Evolutionary conservation across 106 monocot species (phyloP).

Genomic region (Dioscorea alata): DNA sequence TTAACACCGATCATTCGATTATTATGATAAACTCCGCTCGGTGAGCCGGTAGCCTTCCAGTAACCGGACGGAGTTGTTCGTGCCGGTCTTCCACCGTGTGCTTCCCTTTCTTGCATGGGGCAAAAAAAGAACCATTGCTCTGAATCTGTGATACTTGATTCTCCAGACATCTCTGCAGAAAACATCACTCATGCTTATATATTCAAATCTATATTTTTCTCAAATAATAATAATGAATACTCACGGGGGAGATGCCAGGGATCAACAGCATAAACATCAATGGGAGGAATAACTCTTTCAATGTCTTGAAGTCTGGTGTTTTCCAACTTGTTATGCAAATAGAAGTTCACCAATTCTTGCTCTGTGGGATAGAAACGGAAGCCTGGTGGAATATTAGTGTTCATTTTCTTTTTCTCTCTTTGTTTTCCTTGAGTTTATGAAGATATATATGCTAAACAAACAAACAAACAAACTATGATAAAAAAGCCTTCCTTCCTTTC

Average conservation of each 20-base stretch:
- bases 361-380: conserved; percentile 79
- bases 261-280: conserved; percentile 42
- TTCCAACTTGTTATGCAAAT: conserved; percentile 58
- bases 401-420: too few species aligned
- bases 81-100: conserved; percentile 59
- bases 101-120: conserved; percentile 55
- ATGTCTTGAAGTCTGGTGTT: conserved; percentile 34
- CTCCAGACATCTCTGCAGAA: conserved; percentile 34
- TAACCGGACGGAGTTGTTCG: conserved; percentile 70
- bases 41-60: conserved; percentile 84
- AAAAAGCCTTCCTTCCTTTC: too few species aligned
- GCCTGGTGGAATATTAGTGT: conserved; percentile 20
- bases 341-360: conserved; percentile 72
- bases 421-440: too few species aligned
- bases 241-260: conserved; percentile 58
- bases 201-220: too few species aligned
- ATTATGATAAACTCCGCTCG: conserved; percentile 23
- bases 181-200: too few species aligned
- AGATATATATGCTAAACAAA: too few species aligned
- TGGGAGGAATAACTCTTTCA: conserved; percentile 47
- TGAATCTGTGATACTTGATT: conserved; percentile 9
- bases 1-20: conserved; percentile 34
- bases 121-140: conserved; percentile 94
- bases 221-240: too few species aligned
- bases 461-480: too few species aligned